Evolutionary conservation across 2,329 filamentous ascomycete genomes (phyloP).

Genomic region (Monilinia aucupariae): DNA sequence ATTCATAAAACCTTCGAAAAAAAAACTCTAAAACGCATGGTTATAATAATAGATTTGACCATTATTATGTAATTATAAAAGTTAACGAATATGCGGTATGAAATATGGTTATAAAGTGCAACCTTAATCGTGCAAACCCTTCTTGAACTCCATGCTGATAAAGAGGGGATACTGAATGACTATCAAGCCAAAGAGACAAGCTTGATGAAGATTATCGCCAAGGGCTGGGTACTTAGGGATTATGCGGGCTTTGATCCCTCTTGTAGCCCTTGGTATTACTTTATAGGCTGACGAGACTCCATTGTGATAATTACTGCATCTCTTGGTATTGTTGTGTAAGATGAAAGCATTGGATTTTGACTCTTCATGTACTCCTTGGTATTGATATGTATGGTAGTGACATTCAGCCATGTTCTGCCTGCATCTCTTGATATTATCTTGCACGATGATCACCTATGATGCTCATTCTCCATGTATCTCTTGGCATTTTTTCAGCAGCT

Average conservation of each 20-base stretch:
- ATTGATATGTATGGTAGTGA: not conserved
- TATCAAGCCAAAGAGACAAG: not conserved
- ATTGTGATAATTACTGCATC: not conserved
- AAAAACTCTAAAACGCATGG: too few relatives aligned
- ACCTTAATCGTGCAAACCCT: not conserved
- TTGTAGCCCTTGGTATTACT: slow-evolving; percentile 6
- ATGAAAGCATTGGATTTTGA: not conserved
- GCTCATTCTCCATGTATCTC: not conserved
- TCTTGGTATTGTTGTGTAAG: slow-evolving; percentile 1
- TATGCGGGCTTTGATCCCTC: slow-evolving; percentile 1
- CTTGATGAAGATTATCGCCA: slow-evolving; percentile 8
- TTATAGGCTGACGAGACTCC: not conserved
- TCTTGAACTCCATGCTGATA: not conserved
- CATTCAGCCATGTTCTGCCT: slow-evolving; percentile 1
- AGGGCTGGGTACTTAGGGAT: slow-evolving; percentile 12
- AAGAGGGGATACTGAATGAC: not conserved
- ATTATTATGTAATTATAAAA: too few relatives aligned
- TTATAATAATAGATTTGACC: too few relatives aligned
- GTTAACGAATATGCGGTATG: too few relatives aligned
- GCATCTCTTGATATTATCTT: slow-evolving; percentile 5
- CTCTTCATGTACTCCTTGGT: not conserved
- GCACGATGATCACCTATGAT: not conserved
- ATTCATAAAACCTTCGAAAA: too few relatives aligned
- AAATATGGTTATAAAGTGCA: too few relatives aligned
- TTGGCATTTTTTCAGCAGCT: not conserved